Percentiles rank a stretch among this genome's conserved stretches.
Conservation (phyloP, 805 yeast species). For the Spathaspora arborariae region DNA sequence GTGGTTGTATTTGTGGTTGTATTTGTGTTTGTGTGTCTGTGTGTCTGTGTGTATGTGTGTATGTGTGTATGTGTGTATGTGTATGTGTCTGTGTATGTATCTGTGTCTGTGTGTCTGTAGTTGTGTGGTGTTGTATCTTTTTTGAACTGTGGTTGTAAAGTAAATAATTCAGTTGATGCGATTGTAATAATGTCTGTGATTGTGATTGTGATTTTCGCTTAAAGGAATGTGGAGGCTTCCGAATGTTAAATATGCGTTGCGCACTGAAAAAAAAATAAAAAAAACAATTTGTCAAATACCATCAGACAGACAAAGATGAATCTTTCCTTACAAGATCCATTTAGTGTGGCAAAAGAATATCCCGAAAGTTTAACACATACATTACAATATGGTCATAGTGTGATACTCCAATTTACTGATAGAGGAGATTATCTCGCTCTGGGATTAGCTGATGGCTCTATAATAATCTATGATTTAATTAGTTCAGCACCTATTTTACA, state of each 20-base stretch:
- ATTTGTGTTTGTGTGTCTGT: too few species aligned
- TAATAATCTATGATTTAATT: slow-evolving; percentile 70
- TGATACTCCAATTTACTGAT: slow-evolving; percentile 62
- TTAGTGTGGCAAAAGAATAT: slow-evolving; percentile 84
- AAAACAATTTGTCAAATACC: not conserved
- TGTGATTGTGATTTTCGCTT: too few species aligned
- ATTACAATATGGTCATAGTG: slow-evolving; percentile 60
- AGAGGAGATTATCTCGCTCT: slow-evolving; percentile 85
- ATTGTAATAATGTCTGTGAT: too few species aligned
- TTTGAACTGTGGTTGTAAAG: too few species aligned
- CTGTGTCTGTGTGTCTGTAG: not conserved
- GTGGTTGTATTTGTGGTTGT: too few species aligned
- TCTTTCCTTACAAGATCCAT: slow-evolving; percentile 81
- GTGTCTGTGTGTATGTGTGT: too few species aligned
- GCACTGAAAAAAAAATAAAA: not conserved
- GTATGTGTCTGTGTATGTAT: not conserved
- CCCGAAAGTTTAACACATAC: slow-evolving; percentile 82
- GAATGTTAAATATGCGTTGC: not conserved
- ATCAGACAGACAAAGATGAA: slow-evolving; percentile 47
- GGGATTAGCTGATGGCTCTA: slow-evolving; percentile 71
- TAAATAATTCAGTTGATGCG: not conserved
- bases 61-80: too few species aligned
- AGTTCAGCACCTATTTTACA: slow-evolving; percentile 55
- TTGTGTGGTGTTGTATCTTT: not conserved
- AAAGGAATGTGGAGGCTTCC: not conserved